These are phyloP conservation scores for Pleochaeta shiraiana DNA, from an alignment of 2,329 filamentous ascomycete genomes.

Conservation along the genomic window DNA sequence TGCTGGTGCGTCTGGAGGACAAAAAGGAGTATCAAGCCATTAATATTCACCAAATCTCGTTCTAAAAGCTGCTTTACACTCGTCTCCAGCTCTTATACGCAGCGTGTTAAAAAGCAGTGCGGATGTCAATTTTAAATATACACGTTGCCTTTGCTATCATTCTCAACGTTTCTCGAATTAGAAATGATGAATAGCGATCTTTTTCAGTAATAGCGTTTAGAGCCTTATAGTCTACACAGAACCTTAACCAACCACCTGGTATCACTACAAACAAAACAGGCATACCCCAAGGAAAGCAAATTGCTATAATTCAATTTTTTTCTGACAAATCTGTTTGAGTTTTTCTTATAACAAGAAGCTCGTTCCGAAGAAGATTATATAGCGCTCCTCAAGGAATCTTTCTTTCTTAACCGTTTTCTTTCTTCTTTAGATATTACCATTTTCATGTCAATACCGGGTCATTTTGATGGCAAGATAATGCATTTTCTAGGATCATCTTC, in stretches of 20 bases:
- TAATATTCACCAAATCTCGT: too few relatives aligned
- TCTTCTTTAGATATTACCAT: too few relatives aligned
- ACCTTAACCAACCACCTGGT: background rate
- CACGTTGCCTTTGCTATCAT: background rate
- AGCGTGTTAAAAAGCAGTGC: background rate
- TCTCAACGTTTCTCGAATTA: background rate
- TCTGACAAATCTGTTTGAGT: too few relatives aligned
- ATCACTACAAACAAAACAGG: background rate
- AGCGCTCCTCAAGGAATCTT: too few relatives aligned
- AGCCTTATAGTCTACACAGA: background rate
- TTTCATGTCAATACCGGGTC: too few relatives aligned
- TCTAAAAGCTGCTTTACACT: background rate
- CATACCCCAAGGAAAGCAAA: too few relatives aligned
- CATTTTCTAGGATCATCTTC: too few relatives aligned
- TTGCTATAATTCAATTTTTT: too few relatives aligned
- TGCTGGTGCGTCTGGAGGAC: background rate
- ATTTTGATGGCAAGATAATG: too few relatives aligned
- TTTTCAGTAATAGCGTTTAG: background rate
- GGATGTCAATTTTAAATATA: background rate
- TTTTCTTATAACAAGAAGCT: too few relatives aligned
- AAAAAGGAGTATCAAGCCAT: background rate
- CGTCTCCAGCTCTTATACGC: background rate
- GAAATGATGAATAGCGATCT: background rate
- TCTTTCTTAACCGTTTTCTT: too few relatives aligned
- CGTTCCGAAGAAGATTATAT: too few relatives aligned